Base-by-base conservation (phyloP, 306 rosid species). In the Pyrus bretschneideri region DNA sequence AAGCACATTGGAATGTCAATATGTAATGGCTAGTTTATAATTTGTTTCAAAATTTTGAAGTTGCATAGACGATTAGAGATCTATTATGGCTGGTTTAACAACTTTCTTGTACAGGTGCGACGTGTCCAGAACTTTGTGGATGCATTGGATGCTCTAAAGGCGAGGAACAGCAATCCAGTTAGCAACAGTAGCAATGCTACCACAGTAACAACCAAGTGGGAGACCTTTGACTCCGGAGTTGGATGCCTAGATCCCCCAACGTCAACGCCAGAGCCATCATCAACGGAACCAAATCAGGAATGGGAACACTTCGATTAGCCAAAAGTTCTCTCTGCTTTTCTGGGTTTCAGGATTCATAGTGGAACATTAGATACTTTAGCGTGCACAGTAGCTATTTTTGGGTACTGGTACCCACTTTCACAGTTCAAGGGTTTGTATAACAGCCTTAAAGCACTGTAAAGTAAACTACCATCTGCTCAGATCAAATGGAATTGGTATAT, bases 51-150 rank as follows among this genome's bases (percentile, higher is more conserved):
- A 33, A 12, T 2, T 79, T 14, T 65, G 46, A 29, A 42, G 25
- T 71, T 25, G 40, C 60, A 35, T 25, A 2, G 22, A 22, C 11
- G 6, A 27, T 29, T 65, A 57, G 78, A 46, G 22, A 76, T 70
- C 64, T 77, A 19, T 73, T 45, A 70, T 79, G 57, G 45, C 55
- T 73, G 71, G 74, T 76, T 57, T 23, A 31, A 31, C 45, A 40
- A 65, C 29, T 27, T 68, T 40, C 46, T 15, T 78, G 23, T 60
- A 77, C 89, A 91, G 98, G 97, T 94, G 35, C 87, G 84, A 5
- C 93, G 94, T 17, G 88, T 91, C 79, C 98, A 91, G 90, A 79
- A 84, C 70, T 78, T 82, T 0, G 97, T 93, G 70, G 97, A 93
- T 77, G 71, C 76, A 7, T 42, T 93, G 67, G 97, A 93, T 70